Percentiles rank a stretch among this genome's conserved stretches.
phyloP scores from a whole-genome alignment of 176 grass and related monocot species.

The Poa annua region DNA sequence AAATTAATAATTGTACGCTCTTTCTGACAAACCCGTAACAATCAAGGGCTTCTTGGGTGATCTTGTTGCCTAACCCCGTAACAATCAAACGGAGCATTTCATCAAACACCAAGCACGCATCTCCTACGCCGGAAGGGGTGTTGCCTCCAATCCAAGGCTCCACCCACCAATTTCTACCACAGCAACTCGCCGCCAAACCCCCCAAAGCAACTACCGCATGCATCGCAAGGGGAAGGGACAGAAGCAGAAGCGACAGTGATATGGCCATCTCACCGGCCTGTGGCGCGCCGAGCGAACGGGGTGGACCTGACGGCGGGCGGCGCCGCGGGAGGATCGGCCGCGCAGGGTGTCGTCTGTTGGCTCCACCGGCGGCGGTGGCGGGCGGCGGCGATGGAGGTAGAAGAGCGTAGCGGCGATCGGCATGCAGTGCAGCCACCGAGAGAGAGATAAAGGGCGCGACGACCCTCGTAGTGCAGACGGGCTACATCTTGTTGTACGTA shows the following conservation, averaged over 20 bases:
- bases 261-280: slow-evolving; percentile 40
- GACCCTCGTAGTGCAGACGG: background rate
- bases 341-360: background rate
- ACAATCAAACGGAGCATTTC: background rate
- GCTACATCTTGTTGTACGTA: background rate
- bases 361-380: slow-evolving; percentile 26
- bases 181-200: background rate
- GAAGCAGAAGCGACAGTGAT: background rate
- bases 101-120: background rate
- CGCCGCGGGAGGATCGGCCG: background rate
- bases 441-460: background rate
- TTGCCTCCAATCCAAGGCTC: background rate
- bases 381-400: slow-evolving; percentile 49
- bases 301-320: slow-evolving; percentile 11
- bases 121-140: background rate
- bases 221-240: background rate
- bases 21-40: background rate
- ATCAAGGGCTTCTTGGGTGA: background rate
- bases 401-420: slow-evolving; percentile 51
- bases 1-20: background rate
- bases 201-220: background rate
- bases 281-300: slow-evolving; percentile 24
- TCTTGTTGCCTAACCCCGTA: background rate
- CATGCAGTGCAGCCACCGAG: slow-evolving; percentile 38
- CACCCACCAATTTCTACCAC: background rate